Percentiles rank a stretch among this genome's conserved stretches.
phyloP scores from a whole-genome alignment of 257 asterid species.

The Scutellaria galericulata region DNA sequence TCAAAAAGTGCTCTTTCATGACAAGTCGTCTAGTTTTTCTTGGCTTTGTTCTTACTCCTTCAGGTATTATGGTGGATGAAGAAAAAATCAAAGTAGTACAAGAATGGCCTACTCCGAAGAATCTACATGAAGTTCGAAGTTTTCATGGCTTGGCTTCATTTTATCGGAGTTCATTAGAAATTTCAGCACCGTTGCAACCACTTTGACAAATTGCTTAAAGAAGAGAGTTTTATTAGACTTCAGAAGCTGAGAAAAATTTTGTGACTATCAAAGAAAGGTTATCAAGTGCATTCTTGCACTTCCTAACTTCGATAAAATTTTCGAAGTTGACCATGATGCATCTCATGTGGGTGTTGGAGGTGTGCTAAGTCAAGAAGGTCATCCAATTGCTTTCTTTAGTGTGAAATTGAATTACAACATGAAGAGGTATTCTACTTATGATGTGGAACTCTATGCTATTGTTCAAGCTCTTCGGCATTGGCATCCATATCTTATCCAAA shows the following conservation, averaged over 20 bases:
- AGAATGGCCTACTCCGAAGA: too few species aligned
- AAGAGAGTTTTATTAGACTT: neutral
- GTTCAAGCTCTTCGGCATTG: constrained; percentile 7
- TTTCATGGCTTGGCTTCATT: too few species aligned
- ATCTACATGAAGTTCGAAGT: too few species aligned
- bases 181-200: too few species aligned
- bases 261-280: neutral
- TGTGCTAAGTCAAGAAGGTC: neutral
- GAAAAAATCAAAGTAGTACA: too few species aligned
- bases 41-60: neutral
- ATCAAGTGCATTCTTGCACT: neutral
- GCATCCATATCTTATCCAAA: neutral
- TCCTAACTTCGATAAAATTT: neutral
- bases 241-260: neutral
- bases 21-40: neutral
- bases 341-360: constrained; percentile 12
- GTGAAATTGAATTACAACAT: constrained; percentile 25
- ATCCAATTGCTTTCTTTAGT: neutral
- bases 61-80: neutral
- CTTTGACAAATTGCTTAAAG: neutral
- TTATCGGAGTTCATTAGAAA: too few species aligned
- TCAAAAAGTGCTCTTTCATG: neutral
- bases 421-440: neutral
- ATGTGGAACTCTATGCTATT: neutral
- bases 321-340: constrained; percentile 1